phyloP scores from a whole-genome alignment of 75 land plant species.

The Adiantum capillusveneris region DNA sequence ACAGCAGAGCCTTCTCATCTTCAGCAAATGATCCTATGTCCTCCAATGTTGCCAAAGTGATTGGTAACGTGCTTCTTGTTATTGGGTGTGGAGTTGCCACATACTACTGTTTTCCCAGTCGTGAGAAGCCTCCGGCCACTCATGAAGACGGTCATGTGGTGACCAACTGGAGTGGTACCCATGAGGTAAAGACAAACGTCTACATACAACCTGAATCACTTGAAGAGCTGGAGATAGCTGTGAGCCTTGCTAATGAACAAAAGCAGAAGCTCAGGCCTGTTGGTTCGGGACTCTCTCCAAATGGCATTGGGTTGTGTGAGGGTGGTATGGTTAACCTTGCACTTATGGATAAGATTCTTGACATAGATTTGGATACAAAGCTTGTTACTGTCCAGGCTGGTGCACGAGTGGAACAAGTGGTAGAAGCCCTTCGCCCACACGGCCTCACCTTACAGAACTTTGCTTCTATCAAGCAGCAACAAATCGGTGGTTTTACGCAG shows the following conservation, averaged over 20 bases:
- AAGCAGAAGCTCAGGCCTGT: constrained; percentile 67
- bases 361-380: constrained; percentile 66
- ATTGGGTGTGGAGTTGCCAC: constrained; percentile 76
- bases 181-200: constrained; percentile 66
- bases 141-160: constrained; percentile 62
- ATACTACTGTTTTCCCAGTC: constrained; percentile 90
- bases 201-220: constrained; percentile 79
- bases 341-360: constrained; percentile 85
- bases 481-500: constrained; percentile 95
- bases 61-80: constrained; percentile 62
- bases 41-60: constrained; percentile 52
- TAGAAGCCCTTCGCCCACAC: constrained; percentile 71
- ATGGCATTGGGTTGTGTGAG: constrained; percentile 79
- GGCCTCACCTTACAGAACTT: constrained; percentile 93
- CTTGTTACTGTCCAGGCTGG: constrained; percentile 86
- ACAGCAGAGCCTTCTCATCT: no score
- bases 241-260: constrained; percentile 48
- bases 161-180: constrained; percentile 97
- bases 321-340: constrained; percentile 93
- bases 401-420: constrained; percentile 71
- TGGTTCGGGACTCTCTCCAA: constrained; percentile 96
- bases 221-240: constrained; percentile 55
- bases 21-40: neutral
- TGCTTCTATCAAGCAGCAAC: constrained; percentile 96
- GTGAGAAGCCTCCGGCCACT: constrained; percentile 53